Evolutionary conservation across 768 basidiomycete genomes (phyloP), one percentile per base, ranked within the genome.

Genomic region (Agaricus blazei): DNA sequence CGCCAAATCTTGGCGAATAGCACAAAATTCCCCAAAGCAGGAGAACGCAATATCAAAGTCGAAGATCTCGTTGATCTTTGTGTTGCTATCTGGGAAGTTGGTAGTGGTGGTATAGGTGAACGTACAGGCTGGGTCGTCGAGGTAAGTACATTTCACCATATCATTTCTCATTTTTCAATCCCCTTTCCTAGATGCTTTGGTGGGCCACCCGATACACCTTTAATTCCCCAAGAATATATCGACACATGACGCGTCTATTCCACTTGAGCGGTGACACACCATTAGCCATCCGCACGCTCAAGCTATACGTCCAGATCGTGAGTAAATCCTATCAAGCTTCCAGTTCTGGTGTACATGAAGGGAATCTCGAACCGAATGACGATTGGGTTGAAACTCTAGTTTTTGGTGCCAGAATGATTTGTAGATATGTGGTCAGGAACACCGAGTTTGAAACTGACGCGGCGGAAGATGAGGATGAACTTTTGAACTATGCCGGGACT

Each of bases 201-300:
- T 94, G 93, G 93, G 88, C 93, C 1, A 94, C 93, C 8, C 84
- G 87, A 23, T 79, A 94, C 23, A 98, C 96, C 0, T 97, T 98
- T 76, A 94, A 97, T 65, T 95, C 91, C 0, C 88, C 87, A 57
- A 82, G 85, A 8, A 73, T 98, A 7, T 80, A 91, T 52, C 85
- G 95, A 0, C 90, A 97, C 68, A 85, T 98, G 77, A 83, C 84
- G 28, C 83, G 88, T 1, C 69, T 95, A 1, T 70, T 90, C 14
- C 81, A 83, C 55, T 78, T 82, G 11, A 75, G 79, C 0, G 83
- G 82, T 8, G 85, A 86, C 59, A 69, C 70, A 2, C 66, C 74
- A 15, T 77, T 92, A 3, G 88, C 91, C 2, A 83, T 81, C 63
- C 82, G 90, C 19, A 88, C 86, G 0, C 77, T 98, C 38, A 76